These are phyloP conservation scores for Didymella pinodella DNA, from an alignment of 2,329 filamentous ascomycete genomes.

Conservation along the genomic window DNA sequence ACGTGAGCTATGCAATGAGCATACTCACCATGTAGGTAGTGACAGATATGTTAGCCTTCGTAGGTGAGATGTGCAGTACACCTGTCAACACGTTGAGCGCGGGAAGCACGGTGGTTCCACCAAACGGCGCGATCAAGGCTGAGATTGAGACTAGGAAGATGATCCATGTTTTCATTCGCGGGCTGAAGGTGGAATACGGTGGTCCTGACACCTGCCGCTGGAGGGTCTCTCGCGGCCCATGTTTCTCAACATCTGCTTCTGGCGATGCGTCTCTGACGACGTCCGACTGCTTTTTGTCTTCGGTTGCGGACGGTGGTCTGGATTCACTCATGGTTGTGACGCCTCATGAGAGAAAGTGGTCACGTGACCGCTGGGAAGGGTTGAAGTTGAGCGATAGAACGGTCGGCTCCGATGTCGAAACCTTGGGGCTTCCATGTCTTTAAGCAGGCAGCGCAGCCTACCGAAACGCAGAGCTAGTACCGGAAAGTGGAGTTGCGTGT, in stretches of 20 bases:
- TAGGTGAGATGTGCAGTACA: constrained; percentile 54
- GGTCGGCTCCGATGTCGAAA: background rate
- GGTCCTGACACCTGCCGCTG: constrained; percentile 37
- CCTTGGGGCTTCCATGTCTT: constrained; percentile 6
- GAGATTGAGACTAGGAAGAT: constrained; percentile 57
- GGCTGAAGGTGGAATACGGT: constrained; percentile 43
- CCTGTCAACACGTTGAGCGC: constrained; percentile 45
- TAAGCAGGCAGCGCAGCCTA: constrained; percentile 7
- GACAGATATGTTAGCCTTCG: constrained; percentile 60
- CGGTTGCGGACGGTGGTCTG: background rate
- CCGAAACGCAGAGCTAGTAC: constrained; percentile 4
- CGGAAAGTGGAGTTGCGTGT: constrained; percentile 15
- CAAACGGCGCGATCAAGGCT: constrained; percentile 60
- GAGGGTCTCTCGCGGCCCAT: constrained; percentile 16
- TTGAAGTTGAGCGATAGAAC: constrained; percentile 3
- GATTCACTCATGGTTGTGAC: constrained; percentile 4
- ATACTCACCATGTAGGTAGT: constrained; percentile 57
- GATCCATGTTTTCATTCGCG: constrained; percentile 56
- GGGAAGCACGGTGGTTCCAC: constrained; percentile 51
- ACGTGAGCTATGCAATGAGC: background rate
- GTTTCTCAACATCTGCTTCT: constrained; percentile 15
- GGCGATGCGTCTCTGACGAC: background rate
- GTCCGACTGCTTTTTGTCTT: constrained; percentile 1
- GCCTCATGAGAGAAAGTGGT: constrained; percentile 1
- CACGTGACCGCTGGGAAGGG: background rate